These are phyloP conservation scores for Cornus kousa DNA, from an alignment of 148 eudicot species.

Conservation along the genomic window DNA sequence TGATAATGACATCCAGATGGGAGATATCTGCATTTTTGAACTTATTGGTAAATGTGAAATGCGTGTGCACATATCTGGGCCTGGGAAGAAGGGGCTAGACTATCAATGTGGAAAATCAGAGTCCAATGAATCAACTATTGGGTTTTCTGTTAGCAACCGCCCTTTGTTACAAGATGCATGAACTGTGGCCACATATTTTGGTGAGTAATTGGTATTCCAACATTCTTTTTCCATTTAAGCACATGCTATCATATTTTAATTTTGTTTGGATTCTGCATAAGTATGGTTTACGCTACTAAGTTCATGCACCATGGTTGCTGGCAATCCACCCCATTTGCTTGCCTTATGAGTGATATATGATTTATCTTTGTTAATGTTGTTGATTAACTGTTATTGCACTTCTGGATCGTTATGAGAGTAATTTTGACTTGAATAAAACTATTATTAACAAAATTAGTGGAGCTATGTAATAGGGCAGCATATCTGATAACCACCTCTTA, in stretches of 20 bases:
- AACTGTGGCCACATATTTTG: slow-evolving; percentile 1
- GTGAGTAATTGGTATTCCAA: slow-evolving; percentile 7
- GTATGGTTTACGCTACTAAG: background rate
- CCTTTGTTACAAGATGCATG: background rate
- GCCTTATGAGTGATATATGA: background rate
- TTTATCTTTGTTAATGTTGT: background rate
- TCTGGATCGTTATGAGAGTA: background rate
- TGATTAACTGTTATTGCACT: background rate
- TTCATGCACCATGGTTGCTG: background rate
- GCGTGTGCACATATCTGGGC: slow-evolving; percentile 69
- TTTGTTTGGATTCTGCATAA: background rate
- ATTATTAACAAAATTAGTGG: background rate
- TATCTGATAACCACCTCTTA: background rate
- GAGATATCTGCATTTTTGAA: slow-evolving; percentile 92
- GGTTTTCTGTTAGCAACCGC: slow-evolving; percentile 14
- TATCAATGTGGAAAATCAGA: slow-evolving; percentile 35
- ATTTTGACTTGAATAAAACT: background rate
- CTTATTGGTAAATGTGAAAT: slow-evolving; percentile 70
- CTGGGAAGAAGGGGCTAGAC: slow-evolving; percentile 59
- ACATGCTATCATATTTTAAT: background rate
- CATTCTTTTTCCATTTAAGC: background rate
- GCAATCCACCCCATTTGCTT: background rate
- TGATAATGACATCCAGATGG: slow-evolving; percentile 66
- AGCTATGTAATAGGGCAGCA: background rate
- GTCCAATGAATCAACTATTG: slow-evolving; percentile 21